Conservation (phyloP, 1,284 basidiomycete genomes). For the Coriolopsis trogii region DNA sequence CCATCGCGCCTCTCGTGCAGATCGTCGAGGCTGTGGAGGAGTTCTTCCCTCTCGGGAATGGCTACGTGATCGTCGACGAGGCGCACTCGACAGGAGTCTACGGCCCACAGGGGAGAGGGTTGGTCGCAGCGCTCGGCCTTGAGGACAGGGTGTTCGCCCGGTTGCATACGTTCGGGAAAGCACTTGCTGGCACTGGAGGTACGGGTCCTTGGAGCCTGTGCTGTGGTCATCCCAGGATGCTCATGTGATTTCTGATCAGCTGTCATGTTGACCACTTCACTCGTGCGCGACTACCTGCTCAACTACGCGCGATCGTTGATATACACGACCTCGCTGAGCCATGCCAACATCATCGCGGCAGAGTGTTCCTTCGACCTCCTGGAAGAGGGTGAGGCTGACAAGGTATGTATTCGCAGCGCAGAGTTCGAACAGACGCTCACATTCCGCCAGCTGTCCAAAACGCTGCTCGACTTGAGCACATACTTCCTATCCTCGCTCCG, state of each 20-base stretch:
- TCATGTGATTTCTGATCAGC: too few relatives aligned
- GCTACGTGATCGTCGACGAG: constrained; percentile 83
- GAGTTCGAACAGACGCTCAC: constrained; percentile 20
- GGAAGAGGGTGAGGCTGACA: constrained; percentile 64
- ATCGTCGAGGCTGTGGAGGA: constrained; percentile 66
- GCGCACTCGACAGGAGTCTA: constrained; percentile 86
- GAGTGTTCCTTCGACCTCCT: constrained; percentile 82
- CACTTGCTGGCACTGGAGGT: constrained; percentile 80
- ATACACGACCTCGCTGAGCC: constrained; percentile 84
- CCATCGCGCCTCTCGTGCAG: constrained; percentile 74
- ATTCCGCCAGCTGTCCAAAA: constrained; percentile 42
- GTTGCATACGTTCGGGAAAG: constrained; percentile 74
- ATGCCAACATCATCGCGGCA: constrained; percentile 74
- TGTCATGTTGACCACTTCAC: constrained; percentile 72
- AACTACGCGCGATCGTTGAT: constrained; percentile 94
- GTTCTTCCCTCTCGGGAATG: constrained; percentile 62
- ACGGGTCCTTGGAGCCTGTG: too few relatives aligned
- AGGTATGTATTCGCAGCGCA: constrained; percentile 36
- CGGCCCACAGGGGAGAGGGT: constrained; percentile 78
- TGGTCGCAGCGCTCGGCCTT: constrained; percentile 65
- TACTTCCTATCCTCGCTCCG: constrained; percentile 43
- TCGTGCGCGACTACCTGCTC: constrained; percentile 83
- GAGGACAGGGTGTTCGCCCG: constrained; percentile 65
- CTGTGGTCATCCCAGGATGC: too few relatives aligned
- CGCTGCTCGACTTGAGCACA: constrained; percentile 42